Base-by-base conservation (phyloP, 2,329 filamentous ascomycete genomes). In the Xylariaceae sp. region DNA sequence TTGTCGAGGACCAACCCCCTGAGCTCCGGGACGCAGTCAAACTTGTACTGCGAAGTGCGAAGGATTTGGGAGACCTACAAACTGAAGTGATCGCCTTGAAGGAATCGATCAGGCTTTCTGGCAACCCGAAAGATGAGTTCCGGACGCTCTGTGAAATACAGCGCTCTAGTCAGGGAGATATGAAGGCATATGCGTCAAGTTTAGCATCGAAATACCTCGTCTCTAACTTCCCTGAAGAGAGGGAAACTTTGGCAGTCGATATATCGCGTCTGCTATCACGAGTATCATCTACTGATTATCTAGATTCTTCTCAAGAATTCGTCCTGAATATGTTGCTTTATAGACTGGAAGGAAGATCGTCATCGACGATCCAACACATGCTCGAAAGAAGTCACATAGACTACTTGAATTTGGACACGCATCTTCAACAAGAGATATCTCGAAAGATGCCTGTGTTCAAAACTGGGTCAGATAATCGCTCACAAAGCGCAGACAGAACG, bases 151-250 rank as follows among this genome's bases (percentile, higher is more conserved):
- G 55, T 19, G 38, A 40, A 2, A 49, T 58, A 22, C 57, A 62
- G 39, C 47, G 52, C n/a, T n/a, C 45, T 10, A 46, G 22, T 3
- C 58, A 60, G 51, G 55, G 55, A 3, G 52, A 60, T 50, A 32
- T 52, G 10, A 49, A 33, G 32, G 42, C 46, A 4, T 60, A 60
- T 47, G 43, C 48, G 14, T 45, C 45, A 30, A 59, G 46, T 3
- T 40, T 62, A 11, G 40, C 47, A 6, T 57, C 58, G 1, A 62
- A 42, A 33, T 60, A 59, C 31, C 35, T 59, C 3, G 42, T 58
- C 11, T 54, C 51, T 6, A 45, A 45, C 27, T 52, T 54, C 1
- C 45, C 46, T 3, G 27, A 45, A 3, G 36, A 45, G 14, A 54
- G 44, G 31, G 36, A 48, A 11, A 45, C 49, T 2, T 35, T 60